These are phyloP conservation scores for Globisporangium yorkense DNA, from an alignment of 352 stramenopile species.

Conservation along the genomic window DNA sequence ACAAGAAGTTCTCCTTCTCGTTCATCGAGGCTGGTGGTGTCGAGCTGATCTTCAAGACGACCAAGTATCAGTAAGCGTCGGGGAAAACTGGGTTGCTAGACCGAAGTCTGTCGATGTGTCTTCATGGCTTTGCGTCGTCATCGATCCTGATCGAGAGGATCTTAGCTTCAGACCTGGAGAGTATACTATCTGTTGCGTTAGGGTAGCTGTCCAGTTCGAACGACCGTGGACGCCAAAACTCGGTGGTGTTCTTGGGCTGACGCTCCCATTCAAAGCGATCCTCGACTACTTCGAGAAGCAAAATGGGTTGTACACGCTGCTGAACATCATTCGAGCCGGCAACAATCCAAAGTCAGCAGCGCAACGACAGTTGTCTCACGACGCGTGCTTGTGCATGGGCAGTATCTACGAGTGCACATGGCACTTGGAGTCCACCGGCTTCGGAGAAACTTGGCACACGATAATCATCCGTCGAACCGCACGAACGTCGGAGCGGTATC, in stretches of 20 bases:
- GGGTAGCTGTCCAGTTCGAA: constrained; percentile 66
- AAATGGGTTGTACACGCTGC: constrained; percentile 75
- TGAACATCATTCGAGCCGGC: constrained; percentile 81
- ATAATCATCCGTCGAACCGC: constrained; percentile 53
- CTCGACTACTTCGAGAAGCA: constrained; percentile 82
- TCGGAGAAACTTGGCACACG: constrained; percentile 49
- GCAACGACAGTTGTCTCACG: constrained; percentile 76
- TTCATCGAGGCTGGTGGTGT: constrained; percentile 73
- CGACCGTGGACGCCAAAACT: constrained; percentile 74
- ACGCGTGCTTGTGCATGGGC: constrained; percentile 77
- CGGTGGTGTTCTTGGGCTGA: constrained; percentile 80
- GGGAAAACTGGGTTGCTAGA: constrained; percentile 62
- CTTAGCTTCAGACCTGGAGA: constrained; percentile 43
- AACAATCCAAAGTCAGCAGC: constrained; percentile 71
- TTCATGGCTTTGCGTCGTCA: constrained; percentile 78
- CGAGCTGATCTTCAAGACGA: constrained; percentile 59
- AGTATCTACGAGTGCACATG: constrained; percentile 83
- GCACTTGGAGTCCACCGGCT: constrained; percentile 64
- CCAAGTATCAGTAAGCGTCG: constrained; percentile 45
- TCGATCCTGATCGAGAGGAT: constrained; percentile 75
- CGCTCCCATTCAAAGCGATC: constrained; percentile 71
- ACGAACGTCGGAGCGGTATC: constrained; percentile 15
- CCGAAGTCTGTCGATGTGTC: constrained; percentile 78
- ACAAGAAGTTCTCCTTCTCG: constrained; percentile 82
- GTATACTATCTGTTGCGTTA: constrained; percentile 58